Evolutionary conservation across 2,329 filamentous ascomycete genomes (phyloP), one percentile per base, ranked within the genome.

Genomic region (Talaromyces sp.): DNA sequence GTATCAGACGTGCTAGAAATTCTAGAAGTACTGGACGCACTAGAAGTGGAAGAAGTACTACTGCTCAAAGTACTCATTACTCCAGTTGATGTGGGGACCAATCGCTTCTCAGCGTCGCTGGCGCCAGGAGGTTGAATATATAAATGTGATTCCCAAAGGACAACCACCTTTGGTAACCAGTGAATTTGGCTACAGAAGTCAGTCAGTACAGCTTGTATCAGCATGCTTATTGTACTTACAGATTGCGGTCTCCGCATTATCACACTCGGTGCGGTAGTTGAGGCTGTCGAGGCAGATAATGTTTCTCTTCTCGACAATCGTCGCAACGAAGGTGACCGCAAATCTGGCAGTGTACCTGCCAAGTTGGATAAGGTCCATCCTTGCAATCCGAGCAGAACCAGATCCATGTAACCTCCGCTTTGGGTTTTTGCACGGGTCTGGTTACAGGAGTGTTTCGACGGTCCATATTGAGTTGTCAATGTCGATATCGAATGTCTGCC

Each of bases 141-240:
- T 76, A 70, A 89, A 97, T 73, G 87, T 93, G 69, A 99, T 81
- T 59, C 92, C 91, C 61, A 99, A 86, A 67, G 94, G 94, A 65
- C 94, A 91, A 57, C 92, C 92, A 64, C 94, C 94, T 68, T 99
- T 96, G 90, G 72, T 99, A 99, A 58, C 91, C 91, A 66, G 94
- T 93, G 79, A 99, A 99, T 74, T 99, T 99, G 69, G 90, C 84
- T 85, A 39, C 11, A 54, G 9, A 50, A 21, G 28, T 37, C 8
- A 37, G 33, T 21, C 41, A 51, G 46, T 2, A 39, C 33, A n/a
- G 1, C 13, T 21, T 2, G 39, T 28, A 25, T n/a, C 25, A n/a
- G 22, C 31, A 39, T 39, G 11, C 6, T n/a, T 46, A 21, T 45
- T 36, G 17, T 53, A 72, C 81, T 69, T 77, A 85, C 83, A 76